Evolutionary conservation across 371 early-diverging fungal species (phyloP).

Genomic region (Vairimorpha apis): DNA sequence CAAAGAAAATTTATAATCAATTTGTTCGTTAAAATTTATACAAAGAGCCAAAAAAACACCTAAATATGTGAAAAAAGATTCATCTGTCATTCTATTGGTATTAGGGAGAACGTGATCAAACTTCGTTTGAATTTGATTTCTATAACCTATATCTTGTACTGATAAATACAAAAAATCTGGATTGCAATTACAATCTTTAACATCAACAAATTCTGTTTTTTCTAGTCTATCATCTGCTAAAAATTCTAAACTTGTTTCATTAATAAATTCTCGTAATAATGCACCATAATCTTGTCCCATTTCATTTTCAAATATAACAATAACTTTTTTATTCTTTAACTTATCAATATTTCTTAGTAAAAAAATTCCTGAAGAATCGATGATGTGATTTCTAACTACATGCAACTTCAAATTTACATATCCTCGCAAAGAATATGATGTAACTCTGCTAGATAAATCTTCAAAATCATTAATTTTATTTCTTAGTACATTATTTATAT

Average conservation of each 20-base stretch:
- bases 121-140: neutral
- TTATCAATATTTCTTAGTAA: neutral
- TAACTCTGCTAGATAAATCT: neutral
- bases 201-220: slow-evolving; percentile 17
- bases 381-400: neutral
- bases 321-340: slow-evolving; percentile 1
- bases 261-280: slow-evolving; percentile 39
- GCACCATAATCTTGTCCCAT: slow-evolving; percentile 53
- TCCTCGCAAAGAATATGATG: neutral
- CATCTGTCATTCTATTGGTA: slow-evolving; percentile 12
- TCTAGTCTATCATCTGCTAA: slow-evolving; percentile 25
- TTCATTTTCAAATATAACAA: slow-evolving; percentile 34
- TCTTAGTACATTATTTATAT: neutral
- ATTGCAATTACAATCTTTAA: neutral
- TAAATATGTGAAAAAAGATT: slow-evolving; percentile 33
- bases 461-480: slow-evolving; percentile 1
- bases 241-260: slow-evolving; percentile 22
- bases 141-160: neutral
- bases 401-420: neutral
- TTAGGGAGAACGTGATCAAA: neutral
- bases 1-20: slow-evolving; percentile 29
- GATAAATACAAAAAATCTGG: neutral
- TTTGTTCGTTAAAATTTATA: slow-evolving; percentile 1
- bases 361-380: neutral
- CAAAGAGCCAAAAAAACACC: slow-evolving; percentile 35